Evolutionary conservation across 2,329 filamentous ascomycete genomes (phyloP).

Genomic region (Fusarium devonianum): DNA sequence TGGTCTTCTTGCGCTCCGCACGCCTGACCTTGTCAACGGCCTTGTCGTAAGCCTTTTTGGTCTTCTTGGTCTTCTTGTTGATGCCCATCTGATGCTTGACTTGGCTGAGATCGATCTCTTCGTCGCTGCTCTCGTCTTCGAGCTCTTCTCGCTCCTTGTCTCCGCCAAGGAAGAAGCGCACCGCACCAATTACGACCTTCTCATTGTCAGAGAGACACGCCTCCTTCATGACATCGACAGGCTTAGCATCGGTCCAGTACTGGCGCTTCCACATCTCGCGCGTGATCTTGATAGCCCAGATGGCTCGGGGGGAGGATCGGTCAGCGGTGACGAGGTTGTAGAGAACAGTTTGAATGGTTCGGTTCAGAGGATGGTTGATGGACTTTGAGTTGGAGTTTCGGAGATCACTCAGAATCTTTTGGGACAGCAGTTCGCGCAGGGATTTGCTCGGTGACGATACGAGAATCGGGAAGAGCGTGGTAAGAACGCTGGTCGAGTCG

Average conservation of each 20-base stretch:
- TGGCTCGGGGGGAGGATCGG: slow-evolving; percentile 80
- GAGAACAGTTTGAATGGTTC: slow-evolving; percentile 89
- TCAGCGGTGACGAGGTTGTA: slow-evolving; percentile 92
- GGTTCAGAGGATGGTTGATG: slow-evolving; percentile 91
- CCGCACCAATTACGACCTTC: slow-evolving; percentile 87
- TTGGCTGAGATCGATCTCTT: slow-evolving; percentile 79
- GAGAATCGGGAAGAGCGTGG: slow-evolving; percentile 92
- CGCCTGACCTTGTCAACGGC: slow-evolving; percentile 84
- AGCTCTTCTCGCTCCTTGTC: slow-evolving; percentile 95
- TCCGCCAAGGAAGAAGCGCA: slow-evolving; percentile 93
- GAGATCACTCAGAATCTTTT: slow-evolving; percentile 89
- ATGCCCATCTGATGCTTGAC: slow-evolving; percentile 86
- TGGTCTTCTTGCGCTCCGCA: slow-evolving; percentile 85
- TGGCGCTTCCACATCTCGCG: slow-evolving; percentile 96
- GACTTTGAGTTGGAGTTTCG: slow-evolving; percentile 85
- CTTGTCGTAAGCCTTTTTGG: slow-evolving; percentile 77
- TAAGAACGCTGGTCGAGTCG: slow-evolving; percentile 82
- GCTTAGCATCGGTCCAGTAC: slow-evolving; percentile 92
- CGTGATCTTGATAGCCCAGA: slow-evolving; percentile 97
- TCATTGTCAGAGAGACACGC: slow-evolving; percentile 88
- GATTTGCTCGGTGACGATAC: slow-evolving; percentile 92
- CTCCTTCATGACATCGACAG: slow-evolving; percentile 98
- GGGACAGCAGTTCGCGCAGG: slow-evolving; percentile 81
- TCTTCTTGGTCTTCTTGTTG: slow-evolving; percentile 97
- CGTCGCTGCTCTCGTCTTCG: slow-evolving; percentile 87